Evolutionary conservation across 208 protist genomes (phyloP).

Genomic region (Vickermania spadyakhi): DNA sequence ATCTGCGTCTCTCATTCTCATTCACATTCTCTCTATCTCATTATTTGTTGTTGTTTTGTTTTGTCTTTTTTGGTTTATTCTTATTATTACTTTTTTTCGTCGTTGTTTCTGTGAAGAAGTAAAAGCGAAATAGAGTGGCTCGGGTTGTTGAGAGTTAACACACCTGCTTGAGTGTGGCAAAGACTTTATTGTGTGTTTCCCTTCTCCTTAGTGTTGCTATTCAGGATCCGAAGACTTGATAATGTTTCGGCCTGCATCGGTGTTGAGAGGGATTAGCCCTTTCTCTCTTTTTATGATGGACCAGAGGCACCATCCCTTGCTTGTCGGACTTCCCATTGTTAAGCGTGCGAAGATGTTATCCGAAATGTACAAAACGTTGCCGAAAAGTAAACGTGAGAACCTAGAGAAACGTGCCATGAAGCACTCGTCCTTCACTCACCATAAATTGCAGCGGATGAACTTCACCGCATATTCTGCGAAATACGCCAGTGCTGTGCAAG

Average conservation of each 20-base stretch:
- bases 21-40: too few species aligned
- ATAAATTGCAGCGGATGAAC: conserved; percentile 6
- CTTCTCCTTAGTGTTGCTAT: too few species aligned
- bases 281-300: conserved; percentile 87
- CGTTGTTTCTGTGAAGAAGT: too few species aligned
- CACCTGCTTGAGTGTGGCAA: too few species aligned
- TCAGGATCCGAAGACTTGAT: too few species aligned
- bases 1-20: too few species aligned
- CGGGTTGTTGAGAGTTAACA: too few species aligned
- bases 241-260: conserved; percentile 55
- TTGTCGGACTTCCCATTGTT: conserved; percentile 55
- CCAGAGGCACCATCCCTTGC: conserved; percentile 71
- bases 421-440: conserved; percentile 38
- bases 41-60: too few species aligned
- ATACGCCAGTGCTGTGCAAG: not conserved
- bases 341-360: conserved; percentile 56
- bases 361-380: conserved; percentile 80
- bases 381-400: conserved; percentile 32
- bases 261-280: conserved; percentile 65
- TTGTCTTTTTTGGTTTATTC: too few species aligned
- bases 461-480: not conserved
- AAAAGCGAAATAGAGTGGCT: too few species aligned
- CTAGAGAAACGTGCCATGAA: conserved; percentile 51
- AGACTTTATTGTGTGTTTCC: too few species aligned
- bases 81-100: too few species aligned